Evolutionary conservation across 2,329 filamentous ascomycete genomes (phyloP).

Genomic region (Plectosphaerella cucumerina): DNA sequence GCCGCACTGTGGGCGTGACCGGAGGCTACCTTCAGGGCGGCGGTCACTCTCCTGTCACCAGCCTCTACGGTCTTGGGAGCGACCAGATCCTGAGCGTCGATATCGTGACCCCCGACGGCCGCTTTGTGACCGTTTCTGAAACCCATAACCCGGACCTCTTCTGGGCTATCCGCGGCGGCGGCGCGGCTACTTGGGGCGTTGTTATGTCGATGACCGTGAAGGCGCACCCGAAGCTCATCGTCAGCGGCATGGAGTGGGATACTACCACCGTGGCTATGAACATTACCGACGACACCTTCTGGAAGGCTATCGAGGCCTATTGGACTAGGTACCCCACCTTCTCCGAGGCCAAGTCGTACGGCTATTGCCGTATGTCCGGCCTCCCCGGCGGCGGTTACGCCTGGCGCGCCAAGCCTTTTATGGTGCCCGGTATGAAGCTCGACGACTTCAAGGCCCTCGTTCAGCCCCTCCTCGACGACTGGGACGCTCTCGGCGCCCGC

Average conservation of each 20-base stretch:
- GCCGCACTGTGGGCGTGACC: slow-evolving; percentile 25
- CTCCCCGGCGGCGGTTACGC: neutral
- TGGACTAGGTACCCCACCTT: slow-evolving; percentile 25
- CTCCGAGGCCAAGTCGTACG: slow-evolving; percentile 20
- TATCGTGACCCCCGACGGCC: slow-evolving; percentile 41
- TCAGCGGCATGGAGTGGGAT: slow-evolving; percentile 23
- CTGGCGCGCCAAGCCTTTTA: slow-evolving; percentile 14
- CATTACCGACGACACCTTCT: slow-evolving; percentile 26
- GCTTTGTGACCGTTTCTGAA: slow-evolving; percentile 32
- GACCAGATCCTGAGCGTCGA: slow-evolving; percentile 47
- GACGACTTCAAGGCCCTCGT: slow-evolving; percentile 30
- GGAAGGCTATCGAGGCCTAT: slow-evolving; percentile 24
- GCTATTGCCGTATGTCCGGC: slow-evolving; percentile 14
- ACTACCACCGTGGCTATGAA: slow-evolving; percentile 19
- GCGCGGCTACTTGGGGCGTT: slow-evolving; percentile 38
- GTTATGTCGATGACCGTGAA: slow-evolving; percentile 32
- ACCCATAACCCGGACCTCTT: slow-evolving; percentile 40
- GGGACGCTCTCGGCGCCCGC: slow-evolving; percentile 23
- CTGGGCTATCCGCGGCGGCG: slow-evolving; percentile 45
- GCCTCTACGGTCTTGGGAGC: slow-evolving; percentile 34
- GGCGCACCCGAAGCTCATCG: slow-evolving; percentile 25
- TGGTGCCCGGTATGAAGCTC: slow-evolving; percentile 19
- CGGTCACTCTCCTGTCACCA: slow-evolving; percentile 44
- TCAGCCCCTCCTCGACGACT: slow-evolving; percentile 25
- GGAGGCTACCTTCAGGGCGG: slow-evolving; percentile 30